Base-by-base conservation (phyloP, 1,139 yeast species). In the Blastobotrys illinoisensis region DNA sequence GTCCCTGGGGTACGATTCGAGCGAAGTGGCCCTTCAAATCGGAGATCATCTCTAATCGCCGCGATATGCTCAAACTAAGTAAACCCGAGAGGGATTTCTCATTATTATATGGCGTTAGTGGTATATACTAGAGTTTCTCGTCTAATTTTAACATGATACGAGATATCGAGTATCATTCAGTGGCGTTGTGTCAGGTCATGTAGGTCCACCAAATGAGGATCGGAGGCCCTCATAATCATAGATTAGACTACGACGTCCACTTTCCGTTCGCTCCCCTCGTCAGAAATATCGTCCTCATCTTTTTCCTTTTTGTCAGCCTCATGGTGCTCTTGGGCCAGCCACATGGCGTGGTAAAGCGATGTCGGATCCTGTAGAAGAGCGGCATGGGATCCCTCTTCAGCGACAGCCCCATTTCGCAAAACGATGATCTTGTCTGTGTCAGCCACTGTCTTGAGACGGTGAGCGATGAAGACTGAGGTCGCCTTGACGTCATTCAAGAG, bases 381-480 rank as follows among this genome's bases (percentile, higher is more conserved):
- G 36, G 72, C 69, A 68, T 93, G 99, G 0, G 83, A 80, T 20
- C 99, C 99, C 71, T 89, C 93, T 68, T 95, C 99, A 51, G 79
- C 83, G 4, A 93, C 96, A 3, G 70, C 56, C 6, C 99, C 99
- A 56, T 81, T 79, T 56, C 84, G 80, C 58, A 93, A 75, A 1
- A 93, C 98, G 62, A 93, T 88, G 63, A 93, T 93, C 74, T 88
- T 88, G 67, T 93, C 97, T 5, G 97, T 80, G 68, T 93, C 98
- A 16, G 97, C 95, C 53, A 93, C 88, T 0, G 99, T 93, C 67
- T 98, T 79, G 64, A 93, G 77, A 60, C 99, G 75, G 69, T 93
- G 99, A 0, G 99, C 99, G 69, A 93, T 90, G 61, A 91, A 87
- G 7, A 95, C 83, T 62, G 90, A 88, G 1, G 99, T 95, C 53